Evolutionary conservation across 2,329 filamentous ascomycete species (phyloP).

Genomic region (Aspergillus tamarii): DNA sequence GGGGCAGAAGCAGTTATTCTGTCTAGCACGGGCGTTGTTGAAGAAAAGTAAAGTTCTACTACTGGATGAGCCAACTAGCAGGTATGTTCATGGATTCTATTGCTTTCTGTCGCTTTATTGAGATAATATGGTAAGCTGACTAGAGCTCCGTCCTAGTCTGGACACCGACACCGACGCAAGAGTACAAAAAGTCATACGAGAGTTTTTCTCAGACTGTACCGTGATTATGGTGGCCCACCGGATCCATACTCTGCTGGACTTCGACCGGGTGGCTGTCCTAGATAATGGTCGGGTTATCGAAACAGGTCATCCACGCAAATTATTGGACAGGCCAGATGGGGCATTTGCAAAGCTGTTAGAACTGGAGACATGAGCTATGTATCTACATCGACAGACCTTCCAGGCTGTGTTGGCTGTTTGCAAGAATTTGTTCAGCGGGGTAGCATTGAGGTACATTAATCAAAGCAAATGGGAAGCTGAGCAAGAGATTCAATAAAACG

Average conservation of each 20-base stretch:
- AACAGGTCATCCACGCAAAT: conserved; percentile 15
- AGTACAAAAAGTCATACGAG: conserved; percentile 19
- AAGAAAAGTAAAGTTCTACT: conserved; percentile 22
- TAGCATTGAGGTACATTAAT: too few relatives aligned
- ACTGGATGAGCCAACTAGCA: conserved; percentile 30
- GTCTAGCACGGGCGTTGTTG: conserved; percentile 68
- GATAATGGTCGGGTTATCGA: conserved; percentile 19
- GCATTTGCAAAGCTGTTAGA: conserved; percentile 12
- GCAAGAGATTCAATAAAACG: too few relatives aligned
- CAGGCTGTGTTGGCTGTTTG: neutral
- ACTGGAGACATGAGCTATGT: neutral
- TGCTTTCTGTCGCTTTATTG: neutral
- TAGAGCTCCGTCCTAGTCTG: conserved; percentile 16
- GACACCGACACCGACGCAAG: conserved; percentile 17
- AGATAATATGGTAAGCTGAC: neutral
- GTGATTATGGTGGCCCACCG: conserved; percentile 24
- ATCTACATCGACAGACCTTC: neutral
- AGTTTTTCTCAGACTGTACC: conserved; percentile 18
- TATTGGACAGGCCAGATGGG: conserved; percentile 9
- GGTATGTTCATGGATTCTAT: conserved; percentile 12
- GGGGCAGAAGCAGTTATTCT: conserved; percentile 74
- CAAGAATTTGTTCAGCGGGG: too few relatives aligned
- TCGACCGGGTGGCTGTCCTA: conserved; percentile 22
- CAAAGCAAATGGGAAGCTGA: too few relatives aligned
- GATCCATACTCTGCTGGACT: conserved; percentile 20